phyloP scores from a whole-genome alignment of 2,329 filamentous ascomycete species.

The Alternaria brassicicola region DNA sequence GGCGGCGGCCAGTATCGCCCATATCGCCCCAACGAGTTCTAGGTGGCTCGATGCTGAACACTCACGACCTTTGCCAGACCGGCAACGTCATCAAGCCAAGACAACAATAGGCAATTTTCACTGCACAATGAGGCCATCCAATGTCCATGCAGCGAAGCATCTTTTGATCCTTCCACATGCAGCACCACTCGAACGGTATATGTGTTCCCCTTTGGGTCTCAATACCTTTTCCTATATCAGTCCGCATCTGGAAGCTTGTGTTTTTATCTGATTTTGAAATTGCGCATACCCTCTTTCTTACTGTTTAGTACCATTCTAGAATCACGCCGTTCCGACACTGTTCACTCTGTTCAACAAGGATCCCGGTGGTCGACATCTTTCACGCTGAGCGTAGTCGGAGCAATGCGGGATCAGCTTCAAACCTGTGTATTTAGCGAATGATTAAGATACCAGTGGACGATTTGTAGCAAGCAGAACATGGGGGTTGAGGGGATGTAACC shows the following conservation, averaged over 20 bases:
- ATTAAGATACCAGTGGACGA: not conserved
- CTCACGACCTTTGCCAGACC: not conserved
- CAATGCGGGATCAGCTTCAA: constrained; percentile 2
- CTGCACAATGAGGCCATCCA: not conserved
- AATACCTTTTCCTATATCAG: constrained; percentile 15
- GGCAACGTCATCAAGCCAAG: not conserved
- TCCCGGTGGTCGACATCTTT: constrained; percentile 1
- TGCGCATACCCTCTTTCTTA: constrained; percentile 36
- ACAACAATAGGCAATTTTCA: not conserved
- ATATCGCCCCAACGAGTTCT: constrained; percentile 31
- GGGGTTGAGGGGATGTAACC: not conserved
- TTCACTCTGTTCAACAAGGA: constrained; percentile 8
- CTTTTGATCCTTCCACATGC: not conserved
- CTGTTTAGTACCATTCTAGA: constrained; percentile 24
- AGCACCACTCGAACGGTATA: constrained; percentile 3
- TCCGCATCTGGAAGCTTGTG: constrained; percentile 10
- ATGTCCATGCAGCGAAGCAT: not conserved
- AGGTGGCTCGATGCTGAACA: not conserved
- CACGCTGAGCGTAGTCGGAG: constrained; percentile 25
- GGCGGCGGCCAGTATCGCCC: constrained; percentile 37
- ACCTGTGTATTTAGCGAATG: constrained; percentile 8
- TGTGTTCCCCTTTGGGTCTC: constrained; percentile 1
- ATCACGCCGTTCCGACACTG: constrained; percentile 17
- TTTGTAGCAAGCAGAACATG: not conserved
- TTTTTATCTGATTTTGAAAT: constrained; percentile 20